phyloP scores from a whole-genome alignment of 495 filamentous ascomycete genomes.

The Aspergillus mulundensis region DNA sequence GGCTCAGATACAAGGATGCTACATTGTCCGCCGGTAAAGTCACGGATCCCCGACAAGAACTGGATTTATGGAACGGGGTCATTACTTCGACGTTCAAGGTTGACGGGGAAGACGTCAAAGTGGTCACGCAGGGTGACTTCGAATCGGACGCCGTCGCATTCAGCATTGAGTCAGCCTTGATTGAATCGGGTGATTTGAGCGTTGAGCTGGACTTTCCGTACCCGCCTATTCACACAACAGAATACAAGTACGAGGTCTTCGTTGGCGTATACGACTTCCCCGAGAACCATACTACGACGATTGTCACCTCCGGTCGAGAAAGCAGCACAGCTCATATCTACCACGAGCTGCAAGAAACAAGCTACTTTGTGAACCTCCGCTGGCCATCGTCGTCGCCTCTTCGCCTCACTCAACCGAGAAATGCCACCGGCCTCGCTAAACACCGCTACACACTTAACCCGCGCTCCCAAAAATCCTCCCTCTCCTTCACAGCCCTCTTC shows the following conservation, averaged over 20 bases:
- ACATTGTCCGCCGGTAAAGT: slow-evolving; percentile 1
- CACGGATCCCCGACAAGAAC: slow-evolving; percentile 8
- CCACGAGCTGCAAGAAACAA: slow-evolving; percentile 14
- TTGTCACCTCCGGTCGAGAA: neutral
- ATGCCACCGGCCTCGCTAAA: neutral
- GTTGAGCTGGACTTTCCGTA: slow-evolving; percentile 17
- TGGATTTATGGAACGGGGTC: slow-evolving; percentile 15
- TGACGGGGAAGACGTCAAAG: slow-evolving; percentile 7
- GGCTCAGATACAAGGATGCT: slow-evolving; percentile 7
- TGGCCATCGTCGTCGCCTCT: slow-evolving; percentile 7
- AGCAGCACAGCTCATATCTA: slow-evolving; percentile 8
- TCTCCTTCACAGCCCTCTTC: slow-evolving; percentile 12
- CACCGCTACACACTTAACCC: slow-evolving; percentile 9
- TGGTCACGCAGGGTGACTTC: slow-evolving; percentile 16
- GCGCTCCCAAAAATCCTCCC: neutral
- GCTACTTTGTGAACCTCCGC: slow-evolving; percentile 13
- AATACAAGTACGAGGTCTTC: slow-evolving; percentile 19
- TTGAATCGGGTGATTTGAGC: slow-evolving; percentile 10
- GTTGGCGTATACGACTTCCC: slow-evolving; percentile 14
- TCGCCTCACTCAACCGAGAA: neutral
- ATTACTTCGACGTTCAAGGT: slow-evolving; percentile 17
- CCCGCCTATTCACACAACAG: slow-evolving; percentile 14
- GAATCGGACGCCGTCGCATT: slow-evolving; percentile 13
- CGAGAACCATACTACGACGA: slow-evolving; percentile 9
- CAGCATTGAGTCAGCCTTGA: slow-evolving; percentile 3